These are phyloP conservation scores for Colletotrichum sojae DNA, from an alignment of 2,329 filamentous ascomycete species.

Conservation along the genomic window DNA sequence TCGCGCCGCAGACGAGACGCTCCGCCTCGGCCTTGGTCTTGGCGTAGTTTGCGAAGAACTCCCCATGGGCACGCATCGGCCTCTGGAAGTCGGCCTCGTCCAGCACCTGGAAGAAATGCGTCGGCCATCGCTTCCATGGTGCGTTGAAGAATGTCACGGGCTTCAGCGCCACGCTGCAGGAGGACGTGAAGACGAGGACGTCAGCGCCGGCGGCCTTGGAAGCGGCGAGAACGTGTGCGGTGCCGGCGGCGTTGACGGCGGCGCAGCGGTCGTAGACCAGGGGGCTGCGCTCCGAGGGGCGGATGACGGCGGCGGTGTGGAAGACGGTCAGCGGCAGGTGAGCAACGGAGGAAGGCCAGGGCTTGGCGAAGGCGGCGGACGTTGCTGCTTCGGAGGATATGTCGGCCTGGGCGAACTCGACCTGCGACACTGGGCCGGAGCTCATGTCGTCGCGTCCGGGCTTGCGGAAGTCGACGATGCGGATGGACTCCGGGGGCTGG, in stretches of 20 bases:
- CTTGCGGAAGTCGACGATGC: conserved; percentile 65
- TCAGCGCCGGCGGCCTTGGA: conserved; percentile 62
- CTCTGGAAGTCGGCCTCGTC: conserved; percentile 59
- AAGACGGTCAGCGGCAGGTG: conserved; percentile 68
- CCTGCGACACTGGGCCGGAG: conserved; percentile 49
- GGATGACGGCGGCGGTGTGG: conserved; percentile 69
- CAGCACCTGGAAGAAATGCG: conserved; percentile 60
- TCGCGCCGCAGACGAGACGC: conserved; percentile 61
- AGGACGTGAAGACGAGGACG: conserved; percentile 67
- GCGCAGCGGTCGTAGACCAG: conserved; percentile 60
- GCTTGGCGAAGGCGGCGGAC: conserved; percentile 59
- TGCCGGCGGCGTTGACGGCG: conserved; percentile 66
- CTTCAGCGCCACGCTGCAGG: conserved; percentile 60
- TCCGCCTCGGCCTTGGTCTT: conserved; percentile 67
- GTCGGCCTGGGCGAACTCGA: conserved; percentile 63
- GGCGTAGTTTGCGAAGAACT: conserved; percentile 67
- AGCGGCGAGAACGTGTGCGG: conserved; percentile 62
- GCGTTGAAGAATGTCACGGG: conserved; percentile 58
- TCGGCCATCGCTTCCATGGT: conserved; percentile 59
- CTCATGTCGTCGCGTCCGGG: conserved; percentile 60
- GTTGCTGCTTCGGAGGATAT: conserved; percentile 63
- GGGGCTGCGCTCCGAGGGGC: conserved; percentile 62
- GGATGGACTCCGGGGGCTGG: conserved; percentile 64
- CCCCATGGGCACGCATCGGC: conserved; percentile 54
- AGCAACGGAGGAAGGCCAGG: conserved; percentile 60